phyloP scores from a whole-genome alignment of 23 red algal genomes.

The Gracilariopsis chorda region DNA sequence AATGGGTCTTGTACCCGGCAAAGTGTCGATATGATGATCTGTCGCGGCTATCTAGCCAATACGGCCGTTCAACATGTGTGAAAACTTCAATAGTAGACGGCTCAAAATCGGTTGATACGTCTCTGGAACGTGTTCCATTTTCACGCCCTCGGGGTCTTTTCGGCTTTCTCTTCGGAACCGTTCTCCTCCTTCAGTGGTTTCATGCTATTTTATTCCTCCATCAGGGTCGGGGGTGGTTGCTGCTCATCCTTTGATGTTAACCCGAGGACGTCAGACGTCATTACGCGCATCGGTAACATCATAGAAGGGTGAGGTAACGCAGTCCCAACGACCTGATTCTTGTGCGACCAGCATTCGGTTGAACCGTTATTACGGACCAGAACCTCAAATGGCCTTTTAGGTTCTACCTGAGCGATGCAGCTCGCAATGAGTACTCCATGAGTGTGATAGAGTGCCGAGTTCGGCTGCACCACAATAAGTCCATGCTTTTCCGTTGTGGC shows the following conservation, averaged over 20 bases:
- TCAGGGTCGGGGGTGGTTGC: not conserved
- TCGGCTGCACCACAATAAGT: not conserved
- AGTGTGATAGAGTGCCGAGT: not conserved
- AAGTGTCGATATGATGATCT: constrained; percentile 8
- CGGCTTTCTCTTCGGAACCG: not conserved
- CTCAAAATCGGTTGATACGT: not conserved
- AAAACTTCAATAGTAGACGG: not conserved
- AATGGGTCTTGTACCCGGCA: not conserved
- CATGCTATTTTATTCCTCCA: not conserved
- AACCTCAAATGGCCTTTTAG: not conserved
- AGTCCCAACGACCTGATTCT: not conserved
- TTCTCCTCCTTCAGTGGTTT: not conserved
- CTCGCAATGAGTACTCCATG: not conserved
- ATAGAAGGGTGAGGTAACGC: not conserved
- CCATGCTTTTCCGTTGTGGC: not conserved
- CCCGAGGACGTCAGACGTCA: not conserved
- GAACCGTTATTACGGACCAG: not conserved
- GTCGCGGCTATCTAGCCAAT: not conserved
- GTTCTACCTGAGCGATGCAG: not conserved
- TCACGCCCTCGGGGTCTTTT: not conserved
- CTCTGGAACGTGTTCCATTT: not conserved
- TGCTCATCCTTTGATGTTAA: not conserved
- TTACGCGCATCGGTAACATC: not conserved
- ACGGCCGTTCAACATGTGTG: constrained; percentile 10
- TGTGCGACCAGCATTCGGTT: not conserved